These are phyloP conservation scores for barrel medic (Medicago truncatula) DNA, from an alignment of 306 rosid genomes.

Conservation along the genomic window DNA sequence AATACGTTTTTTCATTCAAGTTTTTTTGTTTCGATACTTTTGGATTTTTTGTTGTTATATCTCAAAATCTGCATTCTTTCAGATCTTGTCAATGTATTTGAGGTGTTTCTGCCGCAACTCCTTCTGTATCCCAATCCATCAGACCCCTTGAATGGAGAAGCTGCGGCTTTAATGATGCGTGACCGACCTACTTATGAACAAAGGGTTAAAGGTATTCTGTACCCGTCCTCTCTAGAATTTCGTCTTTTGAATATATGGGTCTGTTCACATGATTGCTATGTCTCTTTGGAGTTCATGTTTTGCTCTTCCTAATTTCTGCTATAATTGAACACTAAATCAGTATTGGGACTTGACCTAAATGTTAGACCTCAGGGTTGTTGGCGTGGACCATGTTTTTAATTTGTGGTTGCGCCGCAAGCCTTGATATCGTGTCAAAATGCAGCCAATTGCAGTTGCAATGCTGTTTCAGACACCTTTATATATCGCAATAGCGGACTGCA, in stretches of 20 bases:
- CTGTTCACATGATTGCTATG: too few species aligned
- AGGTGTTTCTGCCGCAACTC: constrained; percentile 66
- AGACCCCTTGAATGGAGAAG: constrained; percentile 67
- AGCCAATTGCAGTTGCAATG: too few species aligned
- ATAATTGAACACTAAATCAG: too few species aligned
- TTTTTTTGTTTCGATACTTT: constrained; percentile 12
- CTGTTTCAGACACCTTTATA: too few species aligned
- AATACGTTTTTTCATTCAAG: constrained; percentile 7
- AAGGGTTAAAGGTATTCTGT: constrained; percentile 64
- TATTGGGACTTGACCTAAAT: too few species aligned
- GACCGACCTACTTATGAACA: constrained; percentile 57
- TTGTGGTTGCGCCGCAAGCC: too few species aligned
- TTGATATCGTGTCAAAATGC: too few species aligned
- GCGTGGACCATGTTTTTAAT: too few species aligned
- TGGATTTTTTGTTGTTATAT: constrained; percentile 32
- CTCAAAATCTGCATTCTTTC: constrained; percentile 36
- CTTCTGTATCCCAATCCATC: constrained; percentile 69
- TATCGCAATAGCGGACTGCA: too few species aligned
- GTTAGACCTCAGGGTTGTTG: too few species aligned
- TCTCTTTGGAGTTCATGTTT: too few species aligned
- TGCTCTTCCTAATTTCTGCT: too few species aligned
- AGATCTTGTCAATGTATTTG: constrained; percentile 72
- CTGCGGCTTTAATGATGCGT: constrained; percentile 64
- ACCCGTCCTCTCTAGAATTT: constrained; percentile 32
- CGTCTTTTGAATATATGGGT: constrained; percentile 2